Evolutionary conservation across 2,329 filamentous ascomycete genomes (phyloP).

Genomic region (Aspergillus tubingensis): DNA sequence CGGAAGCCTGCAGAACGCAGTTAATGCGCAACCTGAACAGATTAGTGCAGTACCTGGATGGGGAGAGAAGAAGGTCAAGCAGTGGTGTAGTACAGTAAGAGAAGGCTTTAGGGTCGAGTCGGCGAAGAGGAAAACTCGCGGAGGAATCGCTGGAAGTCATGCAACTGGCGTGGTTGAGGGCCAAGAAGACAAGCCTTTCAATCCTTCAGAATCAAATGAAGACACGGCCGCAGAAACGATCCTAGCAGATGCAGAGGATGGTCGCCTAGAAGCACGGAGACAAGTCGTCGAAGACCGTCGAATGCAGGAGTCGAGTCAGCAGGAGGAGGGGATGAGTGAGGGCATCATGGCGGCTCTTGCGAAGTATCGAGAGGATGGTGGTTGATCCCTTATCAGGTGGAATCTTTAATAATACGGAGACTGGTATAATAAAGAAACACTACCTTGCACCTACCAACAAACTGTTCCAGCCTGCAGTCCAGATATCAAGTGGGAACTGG

Average conservation of each 20-base stretch:
- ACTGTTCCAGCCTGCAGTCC: neutral
- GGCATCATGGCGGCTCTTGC: conserved; percentile 61
- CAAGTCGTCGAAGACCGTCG: conserved; percentile 10
- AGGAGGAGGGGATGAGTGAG: conserved; percentile 53
- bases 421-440: neutral
- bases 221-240: conserved; percentile 54
- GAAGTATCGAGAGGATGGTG: conserved; percentile 51
- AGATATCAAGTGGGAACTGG: neutral
- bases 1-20: conserved; percentile 79
- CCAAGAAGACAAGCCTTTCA: too few species aligned
- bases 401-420: neutral
- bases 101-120: conserved; percentile 81
- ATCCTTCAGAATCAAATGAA: conserved; percentile 27
- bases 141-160: conserved; percentile 30
- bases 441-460: neutral
- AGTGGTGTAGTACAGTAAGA: conserved; percentile 77
- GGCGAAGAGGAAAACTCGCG: conserved; percentile 59
- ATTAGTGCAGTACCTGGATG: conserved; percentile 83
- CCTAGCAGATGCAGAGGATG: conserved; percentile 33
- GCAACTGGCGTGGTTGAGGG: conserved; percentile 17
- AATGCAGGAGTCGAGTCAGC: conserved; percentile 28
- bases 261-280: conserved; percentile 25
- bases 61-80: conserved; percentile 92
- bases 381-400: conserved; percentile 19
- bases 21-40: conserved; percentile 87